Evolutionary conservation across 176 grass and related monocot species (phyloP).

Genomic region (Pontederia crassipes): DNA sequence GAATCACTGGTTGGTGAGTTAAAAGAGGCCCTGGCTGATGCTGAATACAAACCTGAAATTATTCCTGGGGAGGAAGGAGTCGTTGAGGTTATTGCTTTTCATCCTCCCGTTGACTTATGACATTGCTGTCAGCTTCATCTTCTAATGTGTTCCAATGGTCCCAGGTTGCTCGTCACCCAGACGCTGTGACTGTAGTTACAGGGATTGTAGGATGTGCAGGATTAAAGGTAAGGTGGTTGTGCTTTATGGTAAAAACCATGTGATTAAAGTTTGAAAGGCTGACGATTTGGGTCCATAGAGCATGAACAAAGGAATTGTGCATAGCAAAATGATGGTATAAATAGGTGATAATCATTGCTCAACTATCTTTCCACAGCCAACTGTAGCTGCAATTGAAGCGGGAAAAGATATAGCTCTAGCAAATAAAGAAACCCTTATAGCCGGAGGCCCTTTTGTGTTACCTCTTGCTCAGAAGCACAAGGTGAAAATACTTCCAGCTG

Average conservation of each 20-base stretch:
- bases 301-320: no score
- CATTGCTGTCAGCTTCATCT: conserved; percentile 29
- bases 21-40: conserved; percentile 89
- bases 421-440: conserved; percentile 98
- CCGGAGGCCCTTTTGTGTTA: conserved; percentile 95
- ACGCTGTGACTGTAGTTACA: conserved; percentile 82
- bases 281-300: no score
- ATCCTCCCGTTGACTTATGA: conserved; percentile 19
- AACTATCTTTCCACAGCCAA: conserved; percentile 35
- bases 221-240: conserved; percentile 50
- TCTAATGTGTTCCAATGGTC: not conserved
- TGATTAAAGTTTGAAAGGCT: no score
- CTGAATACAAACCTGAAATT: conserved; percentile 83
- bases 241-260: no score
- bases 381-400: conserved; percentile 93
- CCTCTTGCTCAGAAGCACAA: conserved; percentile 96
- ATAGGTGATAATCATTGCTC: no score
- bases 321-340: no score
- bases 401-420: conserved; percentile 95
- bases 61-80: conserved; percentile 94
- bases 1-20: conserved; percentile 70
- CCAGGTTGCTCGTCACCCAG: conserved; percentile 69
- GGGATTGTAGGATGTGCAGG: conserved; percentile 97
- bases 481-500: conserved; percentile 96
- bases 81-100: conserved; percentile 40